Base-by-base conservation (phyloP, 2,329 filamentous ascomycete genomes). In the Dothideomycetidae sp. region DNA sequence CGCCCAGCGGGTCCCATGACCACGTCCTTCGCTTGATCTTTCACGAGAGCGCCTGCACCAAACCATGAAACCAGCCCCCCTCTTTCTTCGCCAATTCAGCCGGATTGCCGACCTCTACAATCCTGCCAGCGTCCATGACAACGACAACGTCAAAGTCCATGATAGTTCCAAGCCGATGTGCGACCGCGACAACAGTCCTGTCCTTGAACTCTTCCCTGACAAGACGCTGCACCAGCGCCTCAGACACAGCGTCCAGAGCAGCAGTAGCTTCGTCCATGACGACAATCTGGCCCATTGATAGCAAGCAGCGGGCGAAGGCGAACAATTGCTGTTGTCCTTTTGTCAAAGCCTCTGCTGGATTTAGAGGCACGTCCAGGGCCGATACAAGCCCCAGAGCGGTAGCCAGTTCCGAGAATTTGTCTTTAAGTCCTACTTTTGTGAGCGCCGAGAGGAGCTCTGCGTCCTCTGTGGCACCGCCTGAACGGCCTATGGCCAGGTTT, bases 131-230 rank as follows among this genome's bases (percentile, higher is more conserved):
- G 16, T 70, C 64, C 56, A 73, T 60, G 5, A 73, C 63, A 1
- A 64, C 57, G 17, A 73, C 61, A 15, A 52, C 53, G 46, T 73
- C 68, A 47, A 67, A 71, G 37, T 68, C 64, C 42, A 68, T 55
- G 10, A 74, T 68, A 39, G 68, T 69, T 26, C 70, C 63, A 29
- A 74, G 56, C 17, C 69, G 67, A 52, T 74, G 70, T 4, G 69
- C 68, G 2, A 74, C 66, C 0, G 66, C 61, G 35, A 74, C 60
- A 38, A 81, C 67, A 0, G 77, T 81, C 42, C 71, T 68, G 3
- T 57, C 59, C 2, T 53, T 51, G 48, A 78, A 75, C 15, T 58
- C 58, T 18, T 63, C 60, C 32, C 70, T 62, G 37, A 77, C 19
- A 17, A 45, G 17, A 17, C 37, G 29, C 21, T 39, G 40, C 16